Conservation (phyloP, 1,139 yeast genomes). For the Meyerozyma elateridarum region DNA sequence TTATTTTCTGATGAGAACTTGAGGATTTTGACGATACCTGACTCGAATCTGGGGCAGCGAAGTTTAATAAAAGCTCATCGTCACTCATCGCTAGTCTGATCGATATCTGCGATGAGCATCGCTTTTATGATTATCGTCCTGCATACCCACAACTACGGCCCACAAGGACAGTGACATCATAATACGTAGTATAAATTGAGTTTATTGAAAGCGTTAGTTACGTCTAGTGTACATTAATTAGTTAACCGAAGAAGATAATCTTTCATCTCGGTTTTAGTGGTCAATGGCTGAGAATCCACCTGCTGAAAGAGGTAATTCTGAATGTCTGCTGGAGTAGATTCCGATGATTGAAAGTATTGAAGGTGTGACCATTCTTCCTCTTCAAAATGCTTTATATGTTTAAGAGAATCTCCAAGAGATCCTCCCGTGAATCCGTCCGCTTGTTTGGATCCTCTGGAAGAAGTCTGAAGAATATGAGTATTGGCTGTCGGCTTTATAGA, state of each 20-base stretch:
- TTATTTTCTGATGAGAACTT: slow-evolving; percentile 32
- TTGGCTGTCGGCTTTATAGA: slow-evolving; percentile 32
- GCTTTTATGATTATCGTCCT: too few species aligned
- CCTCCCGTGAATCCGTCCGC: slow-evolving; percentile 66
- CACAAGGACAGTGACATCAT: too few species aligned
- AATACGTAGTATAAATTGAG: too few species aligned
- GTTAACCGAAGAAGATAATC: slow-evolving; percentile 1
- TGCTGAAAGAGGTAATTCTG: neutral
- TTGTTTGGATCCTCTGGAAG: slow-evolving; percentile 46
- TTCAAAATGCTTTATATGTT: slow-evolving; percentile 67
- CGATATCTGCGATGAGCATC: slow-evolving; percentile 5
- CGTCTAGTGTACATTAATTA: slow-evolving; percentile 1
- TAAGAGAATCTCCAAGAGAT: slow-evolving; percentile 74
- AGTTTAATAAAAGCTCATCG: slow-evolving; percentile 65
- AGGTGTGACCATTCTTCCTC: slow-evolving; percentile 59
- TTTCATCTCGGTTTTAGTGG: neutral
- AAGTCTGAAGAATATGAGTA: slow-evolving; percentile 41
- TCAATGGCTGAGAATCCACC: slow-evolving; percentile 3
- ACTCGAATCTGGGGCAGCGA: slow-evolving; percentile 38
- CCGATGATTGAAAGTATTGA: neutral
- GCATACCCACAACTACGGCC: too few species aligned
- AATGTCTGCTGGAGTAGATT: neutral
- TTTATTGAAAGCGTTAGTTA: too few species aligned
- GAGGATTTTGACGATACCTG: slow-evolving; percentile 10
- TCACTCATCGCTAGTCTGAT: slow-evolving; percentile 30